Conservation (phyloP, 106 monocot species). For the Chionographis japonica region DNA sequence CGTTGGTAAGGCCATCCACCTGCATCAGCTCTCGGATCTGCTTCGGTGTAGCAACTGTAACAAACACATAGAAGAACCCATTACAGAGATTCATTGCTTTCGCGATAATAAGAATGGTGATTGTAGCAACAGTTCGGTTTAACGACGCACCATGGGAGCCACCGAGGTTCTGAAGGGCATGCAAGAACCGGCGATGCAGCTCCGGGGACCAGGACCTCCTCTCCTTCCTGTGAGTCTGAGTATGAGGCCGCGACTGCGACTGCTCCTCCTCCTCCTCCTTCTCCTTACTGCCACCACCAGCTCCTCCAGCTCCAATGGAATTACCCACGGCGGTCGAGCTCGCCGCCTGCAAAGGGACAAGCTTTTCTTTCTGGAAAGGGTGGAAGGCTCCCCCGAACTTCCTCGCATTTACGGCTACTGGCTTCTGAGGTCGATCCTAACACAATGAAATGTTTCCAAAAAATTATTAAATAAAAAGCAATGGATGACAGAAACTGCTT, state of each 20-base stretch:
- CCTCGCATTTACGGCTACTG: slow-evolving; percentile 38
- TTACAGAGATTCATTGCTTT: not conserved
- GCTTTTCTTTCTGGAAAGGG: slow-evolving; percentile 57
- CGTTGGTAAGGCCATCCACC: slow-evolving; percentile 77
- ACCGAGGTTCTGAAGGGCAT: slow-evolving; percentile 75
- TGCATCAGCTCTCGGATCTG: slow-evolving; percentile 78
- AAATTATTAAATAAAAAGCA: not conserved
- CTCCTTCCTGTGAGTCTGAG: slow-evolving; percentile 42
- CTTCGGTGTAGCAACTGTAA: slow-evolving; percentile 69
- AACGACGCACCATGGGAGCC: slow-evolving; percentile 61
- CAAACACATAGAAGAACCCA: not conserved
- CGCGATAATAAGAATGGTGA: not conserved
- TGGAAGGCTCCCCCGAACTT: slow-evolving; percentile 61
- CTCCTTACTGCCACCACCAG: not conserved
- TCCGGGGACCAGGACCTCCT: slow-evolving; percentile 90
- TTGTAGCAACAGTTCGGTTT: not conserved
- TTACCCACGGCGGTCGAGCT: slow-evolving; percentile 19
- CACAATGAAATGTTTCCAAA: not conserved
- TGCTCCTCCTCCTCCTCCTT: slow-evolving; percentile 15
- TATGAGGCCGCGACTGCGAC: slow-evolving; percentile 22
- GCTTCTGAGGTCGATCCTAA: slow-evolving; percentile 35
- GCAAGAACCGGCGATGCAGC: slow-evolving; percentile 76
- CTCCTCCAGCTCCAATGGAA: slow-evolving; percentile 17
- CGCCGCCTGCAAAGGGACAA: not conserved
- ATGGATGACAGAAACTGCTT: too few relatives aligned